These are phyloP conservation scores for Ceratobasidium sp. DNA, from an alignment of 1,284 basidiomycete genomes.

Conservation along the genomic window DNA sequence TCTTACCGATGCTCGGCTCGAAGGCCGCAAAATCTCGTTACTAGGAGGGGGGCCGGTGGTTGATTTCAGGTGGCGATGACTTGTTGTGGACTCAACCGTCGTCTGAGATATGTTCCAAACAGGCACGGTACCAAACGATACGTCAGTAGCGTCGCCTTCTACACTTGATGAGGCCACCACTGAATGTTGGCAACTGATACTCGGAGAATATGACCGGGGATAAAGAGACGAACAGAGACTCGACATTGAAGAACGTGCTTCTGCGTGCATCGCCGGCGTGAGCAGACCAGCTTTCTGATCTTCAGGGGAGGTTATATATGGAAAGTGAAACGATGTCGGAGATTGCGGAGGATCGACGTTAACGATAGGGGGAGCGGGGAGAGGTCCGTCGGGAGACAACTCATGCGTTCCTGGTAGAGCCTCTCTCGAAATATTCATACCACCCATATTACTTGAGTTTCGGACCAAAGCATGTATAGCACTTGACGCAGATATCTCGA, in stretches of 20 bases:
- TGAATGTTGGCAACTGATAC: not conserved
- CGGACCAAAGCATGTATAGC: not conserved
- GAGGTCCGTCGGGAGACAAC: not conserved
- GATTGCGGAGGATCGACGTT: not conserved
- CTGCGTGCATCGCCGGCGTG: not conserved
- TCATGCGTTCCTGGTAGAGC: not conserved
- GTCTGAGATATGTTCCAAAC: not conserved
- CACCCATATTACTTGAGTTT: not conserved
- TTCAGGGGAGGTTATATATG: not conserved
- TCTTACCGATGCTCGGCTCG: not conserved
- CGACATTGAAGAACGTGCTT: not conserved
- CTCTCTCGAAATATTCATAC: too few species aligned
- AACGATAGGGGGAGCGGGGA: not conserved
- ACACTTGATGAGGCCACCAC: not conserved
- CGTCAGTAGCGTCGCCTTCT: not conserved
- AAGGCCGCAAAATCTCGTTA: not conserved
- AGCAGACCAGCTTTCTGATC: not conserved
- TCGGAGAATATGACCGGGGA: not conserved
- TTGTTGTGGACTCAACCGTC: not conserved
- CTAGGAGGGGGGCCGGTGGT: not conserved
- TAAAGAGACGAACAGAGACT: not conserved
- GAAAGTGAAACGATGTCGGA: not conserved
- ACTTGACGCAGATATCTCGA: not conserved
- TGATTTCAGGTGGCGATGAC: too few species aligned
- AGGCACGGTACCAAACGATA: not conserved